phyloP scores from a whole-genome alignment of 306 rosid genomes.

The Aeschynomene evenia region DNA sequence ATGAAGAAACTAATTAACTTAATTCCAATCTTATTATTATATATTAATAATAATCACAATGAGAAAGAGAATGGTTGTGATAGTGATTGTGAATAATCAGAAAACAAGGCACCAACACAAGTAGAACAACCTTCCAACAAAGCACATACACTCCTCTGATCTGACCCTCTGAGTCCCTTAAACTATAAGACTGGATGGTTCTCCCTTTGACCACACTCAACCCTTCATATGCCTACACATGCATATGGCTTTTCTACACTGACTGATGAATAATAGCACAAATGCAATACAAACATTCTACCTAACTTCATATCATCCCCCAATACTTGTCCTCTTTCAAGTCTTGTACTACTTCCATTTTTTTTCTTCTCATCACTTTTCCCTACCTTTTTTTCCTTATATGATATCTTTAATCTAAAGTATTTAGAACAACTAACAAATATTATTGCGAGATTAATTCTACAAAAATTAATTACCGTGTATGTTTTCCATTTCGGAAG shows the following conservation, averaged over 20 bases:
- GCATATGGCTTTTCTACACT: conserved; percentile 11
- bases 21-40: background rate
- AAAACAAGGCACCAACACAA: conserved; percentile 17
- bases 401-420: background rate
- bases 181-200: conserved; percentile 22
- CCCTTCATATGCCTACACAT: conserved; percentile 33
- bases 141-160: conserved; percentile 16
- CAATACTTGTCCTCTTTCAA: conserved; percentile 4
- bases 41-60: too few species aligned
- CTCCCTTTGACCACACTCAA: conserved; percentile 31
- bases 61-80: conserved; percentile 3
- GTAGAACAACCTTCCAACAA: conserved; percentile 15
- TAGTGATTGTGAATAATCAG: background rate
- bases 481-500: background rate
- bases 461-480: too few species aligned
- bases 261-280: background rate
- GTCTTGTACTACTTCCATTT: background rate
- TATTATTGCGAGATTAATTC: too few species aligned
- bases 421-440: background rate
- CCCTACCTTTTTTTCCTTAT: background rate
- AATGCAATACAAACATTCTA: conserved; percentile 32
- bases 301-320: conserved; percentile 9
- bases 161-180: conserved; percentile 19
- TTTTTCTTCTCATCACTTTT: background rate
- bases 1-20: background rate